phyloP scores from a whole-genome alignment of 2,329 filamentous ascomycete genomes.

The Trichophyton equinum region DNA sequence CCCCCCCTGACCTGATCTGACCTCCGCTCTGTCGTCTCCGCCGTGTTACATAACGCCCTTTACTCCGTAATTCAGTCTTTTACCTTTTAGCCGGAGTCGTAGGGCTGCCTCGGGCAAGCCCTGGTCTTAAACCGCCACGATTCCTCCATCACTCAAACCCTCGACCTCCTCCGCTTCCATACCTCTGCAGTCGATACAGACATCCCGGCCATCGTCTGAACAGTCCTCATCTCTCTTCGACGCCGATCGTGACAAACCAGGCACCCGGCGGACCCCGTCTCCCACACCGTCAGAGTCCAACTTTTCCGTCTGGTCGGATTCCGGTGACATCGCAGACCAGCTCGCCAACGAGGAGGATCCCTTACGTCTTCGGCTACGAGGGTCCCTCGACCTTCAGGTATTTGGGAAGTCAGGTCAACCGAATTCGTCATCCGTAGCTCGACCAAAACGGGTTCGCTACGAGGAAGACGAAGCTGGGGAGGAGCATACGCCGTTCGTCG shows the following conservation, averaged over 20 bases:
- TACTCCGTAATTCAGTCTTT: background rate
- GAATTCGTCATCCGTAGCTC: constrained; percentile 16
- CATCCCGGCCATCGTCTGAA: constrained; percentile 25
- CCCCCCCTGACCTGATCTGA: background rate
- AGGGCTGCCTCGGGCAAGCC: constrained; percentile 67
- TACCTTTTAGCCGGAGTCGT: constrained; percentile 7
- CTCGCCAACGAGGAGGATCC: constrained; percentile 72
- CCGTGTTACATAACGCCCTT: background rate
- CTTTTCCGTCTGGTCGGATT: constrained; percentile 83
- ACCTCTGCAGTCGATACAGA: constrained; percentile 60
- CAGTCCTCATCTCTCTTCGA: constrained; percentile 26
- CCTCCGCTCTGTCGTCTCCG: background rate
- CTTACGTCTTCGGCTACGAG: constrained; percentile 55
- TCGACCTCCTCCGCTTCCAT: constrained; percentile 63
- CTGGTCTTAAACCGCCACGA: constrained; percentile 57
- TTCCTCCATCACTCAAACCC: constrained; percentile 58
- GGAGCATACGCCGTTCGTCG: constrained; percentile 21
- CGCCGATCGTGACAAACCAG: constrained; percentile 37
- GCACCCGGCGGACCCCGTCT: constrained; percentile 43
- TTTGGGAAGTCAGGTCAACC: constrained; percentile 31
- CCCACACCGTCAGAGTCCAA: constrained; percentile 46
- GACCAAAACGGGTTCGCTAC: constrained; percentile 59
- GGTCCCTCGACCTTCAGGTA: constrained; percentile 51
- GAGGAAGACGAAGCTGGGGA: constrained; percentile 35
- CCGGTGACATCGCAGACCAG: constrained; percentile 88